Percentiles rank a stretch among this genome's conserved stretches.
phyloP scores from a whole-genome alignment of 257 asterid species.

The Nicotiana tomentosiformis region DNA sequence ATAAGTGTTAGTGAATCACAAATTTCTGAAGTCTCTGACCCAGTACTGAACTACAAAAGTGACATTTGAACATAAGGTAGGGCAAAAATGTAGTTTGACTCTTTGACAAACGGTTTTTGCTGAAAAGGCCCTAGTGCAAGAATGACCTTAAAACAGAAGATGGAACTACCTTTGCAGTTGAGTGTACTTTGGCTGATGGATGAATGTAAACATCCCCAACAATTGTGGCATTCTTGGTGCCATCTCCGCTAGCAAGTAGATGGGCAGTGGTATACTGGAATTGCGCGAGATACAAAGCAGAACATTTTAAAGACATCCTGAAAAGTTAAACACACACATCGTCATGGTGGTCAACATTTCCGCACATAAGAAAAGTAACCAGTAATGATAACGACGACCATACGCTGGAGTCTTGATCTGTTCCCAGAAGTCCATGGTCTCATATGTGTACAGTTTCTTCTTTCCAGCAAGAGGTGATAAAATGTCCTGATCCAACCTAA shows the following conservation, averaged over 20 bases:
- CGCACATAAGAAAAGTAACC: slow-evolving; percentile 3
- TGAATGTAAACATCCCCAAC: slow-evolving; percentile 34
- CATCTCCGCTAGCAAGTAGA: slow-evolving; percentile 33
- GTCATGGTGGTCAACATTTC: slow-evolving; percentile 9
- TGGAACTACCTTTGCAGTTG: slow-evolving; percentile 65
- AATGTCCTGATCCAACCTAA: slow-evolving; percentile 85
- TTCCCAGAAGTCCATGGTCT: slow-evolving; percentile 85
- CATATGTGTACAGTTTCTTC: slow-evolving; percentile 61
- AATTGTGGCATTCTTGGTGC: slow-evolving; percentile 24
- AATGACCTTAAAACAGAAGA: not conserved
- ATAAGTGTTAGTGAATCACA: not conserved
- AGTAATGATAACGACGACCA: not conserved
- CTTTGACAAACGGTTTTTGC: too few relatives aligned
- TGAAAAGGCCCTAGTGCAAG: too few relatives aligned
- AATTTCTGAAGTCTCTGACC: not conserved
- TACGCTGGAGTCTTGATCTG: slow-evolving; percentile 91
- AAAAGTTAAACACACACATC: slow-evolving; percentile 11
- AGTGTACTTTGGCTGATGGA: slow-evolving; percentile 89
- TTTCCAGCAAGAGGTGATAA: slow-evolving; percentile 88
- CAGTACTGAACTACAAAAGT: not conserved
- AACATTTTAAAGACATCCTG: slow-evolving; percentile 65
- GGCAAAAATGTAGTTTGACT: not conserved
- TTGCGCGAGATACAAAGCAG: slow-evolving; percentile 36
- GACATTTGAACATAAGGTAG: not conserved
- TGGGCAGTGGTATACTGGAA: slow-evolving; percentile 28